phyloP scores from a whole-genome alignment of 2,329 filamentous ascomycete species.

The Xylaria polymorpha region DNA sequence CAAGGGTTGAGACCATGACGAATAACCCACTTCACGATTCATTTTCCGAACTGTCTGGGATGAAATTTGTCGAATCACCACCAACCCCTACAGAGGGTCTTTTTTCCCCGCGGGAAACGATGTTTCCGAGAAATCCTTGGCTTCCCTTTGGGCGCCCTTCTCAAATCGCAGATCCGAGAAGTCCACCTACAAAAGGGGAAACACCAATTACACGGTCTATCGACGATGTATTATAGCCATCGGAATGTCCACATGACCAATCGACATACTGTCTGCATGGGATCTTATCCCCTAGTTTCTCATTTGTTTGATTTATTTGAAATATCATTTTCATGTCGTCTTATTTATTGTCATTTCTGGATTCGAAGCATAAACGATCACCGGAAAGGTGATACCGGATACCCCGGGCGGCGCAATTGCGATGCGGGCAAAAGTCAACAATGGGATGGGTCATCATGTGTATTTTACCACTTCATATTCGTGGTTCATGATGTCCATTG shows the following conservation, averaged over 20 bases:
- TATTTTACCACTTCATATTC: slow-evolving; percentile 26
- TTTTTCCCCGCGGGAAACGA: slow-evolving; percentile 64
- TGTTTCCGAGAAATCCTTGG: slow-evolving; percentile 66
- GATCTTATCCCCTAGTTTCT: slow-evolving; percentile 19
- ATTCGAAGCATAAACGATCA: slow-evolving; percentile 42
- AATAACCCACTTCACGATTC: slow-evolving; percentile 70
- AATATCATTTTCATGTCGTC: slow-evolving; percentile 40
- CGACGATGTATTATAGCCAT: slow-evolving; percentile 74
- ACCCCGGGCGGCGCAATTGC: slow-evolving; percentile 45
- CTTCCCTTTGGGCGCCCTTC: slow-evolving; percentile 63
- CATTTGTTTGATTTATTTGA: slow-evolving; percentile 36
- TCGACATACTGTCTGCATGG: slow-evolving; percentile 15
- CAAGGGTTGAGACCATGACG: slow-evolving; percentile 78
- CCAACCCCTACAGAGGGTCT: slow-evolving; percentile 64
- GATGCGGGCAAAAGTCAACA: slow-evolving; percentile 38
- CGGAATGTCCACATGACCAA: not conserved
- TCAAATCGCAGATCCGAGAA: slow-evolving; percentile 73
- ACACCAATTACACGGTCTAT: slow-evolving; percentile 82
- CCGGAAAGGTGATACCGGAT: slow-evolving; percentile 47
- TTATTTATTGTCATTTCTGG: slow-evolving; percentile 40
- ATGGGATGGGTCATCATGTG: slow-evolving; percentile 24
- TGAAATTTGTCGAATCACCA: slow-evolving; percentile 65
- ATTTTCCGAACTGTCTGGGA: slow-evolving; percentile 56
- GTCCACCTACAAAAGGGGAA: slow-evolving; percentile 78
- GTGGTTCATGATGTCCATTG: slow-evolving; percentile 32